Evolutionary conservation across 345 rosid genomes (phyloP), one percentile per base, ranked within the genome.

Genomic region (Populus ilicifolia): DNA sequence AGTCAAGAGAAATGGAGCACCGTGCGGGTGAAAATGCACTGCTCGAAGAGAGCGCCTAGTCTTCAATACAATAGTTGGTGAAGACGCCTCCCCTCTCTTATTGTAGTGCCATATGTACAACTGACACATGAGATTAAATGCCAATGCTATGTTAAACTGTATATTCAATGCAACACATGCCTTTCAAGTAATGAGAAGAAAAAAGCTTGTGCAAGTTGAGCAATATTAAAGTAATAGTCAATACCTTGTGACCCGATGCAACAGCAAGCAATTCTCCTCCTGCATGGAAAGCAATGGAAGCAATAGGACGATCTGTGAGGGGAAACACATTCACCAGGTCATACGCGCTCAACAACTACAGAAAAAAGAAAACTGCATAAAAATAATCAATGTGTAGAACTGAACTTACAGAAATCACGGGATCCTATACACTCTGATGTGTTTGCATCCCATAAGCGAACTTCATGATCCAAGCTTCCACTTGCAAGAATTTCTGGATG

Each of bases 211-310:
- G 63, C n/a, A 66, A 20, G 14, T 25, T 70, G 43, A 44, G 17
- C 72, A 2, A 70, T 21, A 73, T 21, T 4, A 71, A 69, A 41
- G 63, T 21, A 50, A 44, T 50, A 65, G 38, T 67, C 74, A 71
- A 81, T 79, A 90, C 93, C 96, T 88, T 91, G 88, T 91, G 93
- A 50, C 96, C 93, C 30, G 92, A 89, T 52, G 93, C 96, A 73
- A 90, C 93, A 38, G 96, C 93, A 59, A 91, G 92, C 65, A 89
- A 79, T 76, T 91, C 93, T 29, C 96, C 96, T 74, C 84, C 86
- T 61, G 93, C 93, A 82, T 91, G 96, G 82, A 91, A 91, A 83
- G 96, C 92, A 81, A 91, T 90, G 17, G 96, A 91, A 39, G 93
- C 93, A 83, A 91, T 91, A 29, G 92, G 93, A 73, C 91, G 96